These are phyloP conservation scores for Kurtzmaniella cleridarum DNA, from an alignment of 805 yeast genomes.

Conservation along the genomic window DNA sequence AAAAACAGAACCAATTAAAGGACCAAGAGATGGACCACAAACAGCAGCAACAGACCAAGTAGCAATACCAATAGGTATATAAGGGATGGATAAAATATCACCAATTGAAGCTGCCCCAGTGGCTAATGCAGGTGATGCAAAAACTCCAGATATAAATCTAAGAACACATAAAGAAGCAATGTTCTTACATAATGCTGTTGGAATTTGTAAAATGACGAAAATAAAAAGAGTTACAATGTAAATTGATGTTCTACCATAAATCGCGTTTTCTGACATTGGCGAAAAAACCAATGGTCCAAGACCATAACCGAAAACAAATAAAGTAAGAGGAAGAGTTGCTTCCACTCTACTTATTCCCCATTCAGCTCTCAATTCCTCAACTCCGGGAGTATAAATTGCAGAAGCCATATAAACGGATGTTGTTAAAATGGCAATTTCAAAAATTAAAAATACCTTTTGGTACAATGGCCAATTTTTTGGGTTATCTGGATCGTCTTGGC, in stretches of 20 bases:
- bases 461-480: constrained; percentile 52
- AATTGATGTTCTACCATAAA: constrained; percentile 42
- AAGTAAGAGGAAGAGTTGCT: constrained; percentile 38
- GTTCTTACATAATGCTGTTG: constrained; percentile 42
- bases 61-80: constrained; percentile 38
- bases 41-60: constrained; percentile 46
- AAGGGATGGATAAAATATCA: constrained; percentile 37
- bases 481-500: constrained; percentile 47
- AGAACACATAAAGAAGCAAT: constrained; percentile 44
- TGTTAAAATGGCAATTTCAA: constrained; percentile 40
- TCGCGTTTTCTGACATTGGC: constrained; percentile 48
- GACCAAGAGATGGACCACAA: constrained; percentile 47
- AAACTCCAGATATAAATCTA: constrained; percentile 46
- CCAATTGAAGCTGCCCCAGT: constrained; percentile 51
- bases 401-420: constrained; percentile 48
- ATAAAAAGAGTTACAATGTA: constrained; percentile 39
- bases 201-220: constrained; percentile 45
- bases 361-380: constrained; percentile 34
- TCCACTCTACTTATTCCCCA: constrained; percentile 38
- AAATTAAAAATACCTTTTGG: constrained; percentile 33
- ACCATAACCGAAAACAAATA: constrained; percentile 55
- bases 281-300: constrained; percentile 52
- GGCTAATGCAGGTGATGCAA: constrained; percentile 47
- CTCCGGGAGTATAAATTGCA: constrained; percentile 47
- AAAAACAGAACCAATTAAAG: constrained; percentile 47